Base-by-base conservation (phyloP, 257 asterid genomes). In the Plectranthus barbatus region DNA sequence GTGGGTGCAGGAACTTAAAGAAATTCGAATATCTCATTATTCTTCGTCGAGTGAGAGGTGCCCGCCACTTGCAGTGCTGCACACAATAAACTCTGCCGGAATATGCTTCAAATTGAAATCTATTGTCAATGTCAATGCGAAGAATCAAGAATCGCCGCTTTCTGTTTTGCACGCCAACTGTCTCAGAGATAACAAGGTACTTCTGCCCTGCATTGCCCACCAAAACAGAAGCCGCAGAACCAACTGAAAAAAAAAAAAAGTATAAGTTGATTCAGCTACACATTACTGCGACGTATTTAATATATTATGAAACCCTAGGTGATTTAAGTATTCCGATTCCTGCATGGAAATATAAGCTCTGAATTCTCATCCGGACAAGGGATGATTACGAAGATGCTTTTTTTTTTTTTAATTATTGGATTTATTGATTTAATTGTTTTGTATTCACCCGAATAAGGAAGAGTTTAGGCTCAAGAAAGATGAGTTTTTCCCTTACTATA, bases 121-220 rank as follows among this genome's bases (percentile, higher is more conserved):
- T 26, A 26, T 2, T 26, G 77, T 87, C 60, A 36, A 82, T 37
- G 82, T 39, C 62, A 68, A 67, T 47, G 82, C 41, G 58, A 71
- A 63, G 79, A 64, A 64, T 66, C 87, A 67, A 67, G 84, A 88
- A 19, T 83, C 95, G 72, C 95, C 83, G 79, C 95, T 92, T 68
- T 76, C 81, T 33, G 62, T 71, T 76, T 79, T 89, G 90, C 97
- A 92, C 68, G 83, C 95, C 48, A 85, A 82, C 72, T 92, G 99
- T 82, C 95, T 89, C 95, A 84, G 84, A 71, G 95, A 89, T 20
- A 89, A 86, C 80, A 92, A 92, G 99, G 99, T 92, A 75, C n/a
- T 74, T 2, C 2, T 70, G 49, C 64, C 69, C 66, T 47, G 76
- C 72, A 59, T 59, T 63, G 72, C 80, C 73, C 75, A 69, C 66